Evolutionary conservation across 2,329 filamentous ascomycete species (phyloP).

Genomic region (Capronia epimyces): DNA sequence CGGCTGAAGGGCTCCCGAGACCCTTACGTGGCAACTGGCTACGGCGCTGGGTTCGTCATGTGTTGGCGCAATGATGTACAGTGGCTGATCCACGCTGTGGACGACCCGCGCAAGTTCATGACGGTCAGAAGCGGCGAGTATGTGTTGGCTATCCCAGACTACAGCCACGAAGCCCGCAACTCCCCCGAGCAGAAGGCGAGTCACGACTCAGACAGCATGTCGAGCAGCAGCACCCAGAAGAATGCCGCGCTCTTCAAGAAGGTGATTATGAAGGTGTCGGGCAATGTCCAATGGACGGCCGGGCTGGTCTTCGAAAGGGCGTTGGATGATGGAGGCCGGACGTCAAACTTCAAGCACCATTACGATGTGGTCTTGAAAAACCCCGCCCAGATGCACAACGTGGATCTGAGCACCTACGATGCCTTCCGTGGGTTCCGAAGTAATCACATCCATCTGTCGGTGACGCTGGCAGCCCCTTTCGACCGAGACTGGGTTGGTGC

Average conservation of each 20-base stretch:
- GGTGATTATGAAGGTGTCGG: slow-evolving; percentile 96
- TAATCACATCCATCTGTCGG: slow-evolving; percentile 90
- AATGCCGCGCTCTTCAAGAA: slow-evolving; percentile 89
- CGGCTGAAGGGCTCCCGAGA: slow-evolving; percentile 86
- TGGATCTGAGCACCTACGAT: slow-evolving; percentile 60
- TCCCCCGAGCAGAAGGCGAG: slow-evolving; percentile 40
- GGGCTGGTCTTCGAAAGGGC: slow-evolving; percentile 90
- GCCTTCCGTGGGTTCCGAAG: slow-evolving; percentile 96
- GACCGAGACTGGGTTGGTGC: slow-evolving; percentile 80
- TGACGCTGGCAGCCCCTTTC: slow-evolving; percentile 80
- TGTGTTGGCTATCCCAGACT: slow-evolving; percentile 88
- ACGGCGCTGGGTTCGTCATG: slow-evolving; percentile 94
- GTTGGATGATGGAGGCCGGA: slow-evolving; percentile 63
- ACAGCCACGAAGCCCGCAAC: slow-evolving; percentile 77
- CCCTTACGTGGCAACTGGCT: slow-evolving; percentile 86
- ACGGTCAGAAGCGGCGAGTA: slow-evolving; percentile 93
- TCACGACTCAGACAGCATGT: slow-evolving; percentile 54
- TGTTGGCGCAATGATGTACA: slow-evolving; percentile 94
- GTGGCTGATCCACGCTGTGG: slow-evolving; percentile 75
- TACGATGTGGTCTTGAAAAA: slow-evolving; percentile 85
- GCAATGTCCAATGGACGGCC: slow-evolving; percentile 86
- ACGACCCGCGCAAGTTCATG: slow-evolving; percentile 91
- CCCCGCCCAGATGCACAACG: slow-evolving; percentile 63
- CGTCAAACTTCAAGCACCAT: slow-evolving; percentile 85
- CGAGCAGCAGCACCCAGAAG: slow-evolving; percentile 60